Evolutionary conservation across 1,139 yeast species (phyloP), one percentile per base, ranked within the genome.

Genomic region (Protomyces inundatus): DNA sequence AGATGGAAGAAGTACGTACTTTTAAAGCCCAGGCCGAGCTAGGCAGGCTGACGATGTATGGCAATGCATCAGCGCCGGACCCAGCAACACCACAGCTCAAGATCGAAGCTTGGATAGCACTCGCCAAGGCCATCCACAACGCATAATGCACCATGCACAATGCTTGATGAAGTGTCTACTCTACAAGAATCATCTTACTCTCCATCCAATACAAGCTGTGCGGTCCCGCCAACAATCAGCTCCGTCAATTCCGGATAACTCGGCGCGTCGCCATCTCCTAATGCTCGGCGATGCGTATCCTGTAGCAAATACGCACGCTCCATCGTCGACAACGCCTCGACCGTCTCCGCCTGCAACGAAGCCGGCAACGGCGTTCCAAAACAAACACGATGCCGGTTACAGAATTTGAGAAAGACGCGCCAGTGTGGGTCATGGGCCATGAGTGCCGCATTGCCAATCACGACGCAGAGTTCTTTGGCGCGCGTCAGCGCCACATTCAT

Each of bases 401-500:
- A 58, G 23, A 58, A 58, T 3, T 36, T 16, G 51, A 58, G 42
- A 55, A 55, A 58, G 56, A 23, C 35, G 12, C 30, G 16, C 62
- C 62, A 58, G 16, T 48, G 35, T 23, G 33, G 42, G 16, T 58
- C 62, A 14, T 40, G 37, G 35, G 51, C 42, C 52, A 58, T 33
- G 10, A 58, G 42, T 12, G 23, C 12, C 16, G 62, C 56, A 35
- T 58, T 51, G 30, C 97, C 97, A 56, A 91, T 78, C 0, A 91
- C 82, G 71, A 93, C 88, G 6, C 91, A 77, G 69, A 90, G 97
- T 66, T 91, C 79, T 71, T 87, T 87, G 1, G 97, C 89, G 68
- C 98, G 80, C 0, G 97, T 90, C 74, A 90, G 89, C 1, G 97
- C 96, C 46, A 90, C 97, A 72, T 90, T 90, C 64, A 90, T 77